Conservation (phyloP, 2,329 filamentous ascomycete species). For the Didymellaceae sp. region DNA sequence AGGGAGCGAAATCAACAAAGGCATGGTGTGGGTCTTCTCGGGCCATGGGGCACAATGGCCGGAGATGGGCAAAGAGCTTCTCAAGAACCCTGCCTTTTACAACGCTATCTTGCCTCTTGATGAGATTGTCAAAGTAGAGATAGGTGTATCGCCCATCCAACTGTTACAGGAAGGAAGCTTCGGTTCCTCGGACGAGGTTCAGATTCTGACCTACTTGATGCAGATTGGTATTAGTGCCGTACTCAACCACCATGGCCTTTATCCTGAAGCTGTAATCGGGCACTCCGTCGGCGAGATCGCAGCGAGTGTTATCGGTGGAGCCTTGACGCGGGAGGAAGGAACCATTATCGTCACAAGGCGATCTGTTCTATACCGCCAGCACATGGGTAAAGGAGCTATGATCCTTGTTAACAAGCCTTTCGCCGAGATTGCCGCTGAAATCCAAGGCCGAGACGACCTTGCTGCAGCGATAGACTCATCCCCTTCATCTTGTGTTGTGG, state of each 20-base stretch:
- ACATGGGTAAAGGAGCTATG: slow-evolving; percentile 40
- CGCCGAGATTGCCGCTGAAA: slow-evolving; percentile 29
- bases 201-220: slow-evolving; percentile 46
- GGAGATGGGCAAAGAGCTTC: slow-evolving; percentile 32
- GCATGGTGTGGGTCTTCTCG: slow-evolving; percentile 36
- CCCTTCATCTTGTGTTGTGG: slow-evolving; percentile 44
- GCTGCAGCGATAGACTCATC: slow-evolving; percentile 46
- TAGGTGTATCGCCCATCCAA: slow-evolving; percentile 24
- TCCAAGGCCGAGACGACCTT: slow-evolving; percentile 30
- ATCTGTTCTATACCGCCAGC: slow-evolving; percentile 36
- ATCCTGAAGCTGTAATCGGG: slow-evolving; percentile 23
- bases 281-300: slow-evolving; percentile 44
- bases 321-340: slow-evolving; percentile 44
- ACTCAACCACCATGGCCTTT: slow-evolving; percentile 23
- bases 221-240: slow-evolving; percentile 34
- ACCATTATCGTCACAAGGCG: slow-evolving; percentile 41
- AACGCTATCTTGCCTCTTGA: slow-evolving; percentile 12
- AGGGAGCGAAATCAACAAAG: slow-evolving; percentile 7
- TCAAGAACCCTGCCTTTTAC: slow-evolving; percentile 15
- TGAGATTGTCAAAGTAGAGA: slow-evolving; percentile 15
- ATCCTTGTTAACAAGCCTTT: slow-evolving; percentile 41
- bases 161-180: slow-evolving; percentile 24
- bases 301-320: slow-evolving; percentile 46
- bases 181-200: slow-evolving; percentile 35
- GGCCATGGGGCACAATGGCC: slow-evolving; percentile 42